These are phyloP conservation scores for Corymbia calophylla DNA, from an alignment of 441 rosid species.

Conservation along the genomic window DNA sequence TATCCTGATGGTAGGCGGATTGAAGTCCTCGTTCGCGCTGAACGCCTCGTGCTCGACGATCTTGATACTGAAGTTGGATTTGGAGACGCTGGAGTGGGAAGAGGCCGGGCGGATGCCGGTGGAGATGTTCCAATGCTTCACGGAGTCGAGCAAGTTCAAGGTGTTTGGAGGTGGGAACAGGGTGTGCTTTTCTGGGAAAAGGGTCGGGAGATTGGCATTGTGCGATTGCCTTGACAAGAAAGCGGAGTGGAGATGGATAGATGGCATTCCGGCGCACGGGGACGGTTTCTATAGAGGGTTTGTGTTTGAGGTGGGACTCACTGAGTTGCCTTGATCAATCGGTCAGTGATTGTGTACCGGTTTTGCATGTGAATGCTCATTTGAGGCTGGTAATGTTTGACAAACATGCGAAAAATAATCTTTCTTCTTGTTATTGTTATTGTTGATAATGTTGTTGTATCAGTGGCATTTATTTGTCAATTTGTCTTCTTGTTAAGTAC, in stretches of 20 bases:
- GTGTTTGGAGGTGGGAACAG: conserved; percentile 83
- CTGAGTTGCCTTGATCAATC: conserved; percentile 36
- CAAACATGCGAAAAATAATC: neutral
- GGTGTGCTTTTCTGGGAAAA: conserved; percentile 78
- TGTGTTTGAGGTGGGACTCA: conserved; percentile 53
- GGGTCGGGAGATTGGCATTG: conserved; percentile 60
- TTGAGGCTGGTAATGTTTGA: neutral
- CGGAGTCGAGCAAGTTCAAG: conserved; percentile 77
- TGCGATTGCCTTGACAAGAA: conserved; percentile 52
- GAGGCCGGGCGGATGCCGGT: conserved; percentile 85
- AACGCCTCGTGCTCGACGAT: conserved; percentile 76
- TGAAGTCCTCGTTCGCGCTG: conserved; percentile 63
- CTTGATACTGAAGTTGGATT: conserved; percentile 61
- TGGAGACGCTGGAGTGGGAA: conserved; percentile 79
- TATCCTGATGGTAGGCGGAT: conserved; percentile 70
- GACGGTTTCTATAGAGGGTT: conserved; percentile 79
- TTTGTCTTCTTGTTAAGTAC: neutral
- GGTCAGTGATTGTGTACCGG: neutral
- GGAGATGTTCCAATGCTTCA: conserved; percentile 68
- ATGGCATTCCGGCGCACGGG: conserved; percentile 47
- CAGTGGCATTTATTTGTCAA: neutral
- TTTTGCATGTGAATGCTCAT: neutral
- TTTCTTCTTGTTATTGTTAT: neutral
- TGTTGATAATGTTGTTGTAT: neutral
- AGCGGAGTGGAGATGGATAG: conserved; percentile 72